A percentile compares a stretch with the other conserved stretches of the same genome.
These are phyloP conservation scores for Penicillium sp. DNA, from an alignment of 2,329 filamentous ascomycete species.

Conservation along the genomic window DNA sequence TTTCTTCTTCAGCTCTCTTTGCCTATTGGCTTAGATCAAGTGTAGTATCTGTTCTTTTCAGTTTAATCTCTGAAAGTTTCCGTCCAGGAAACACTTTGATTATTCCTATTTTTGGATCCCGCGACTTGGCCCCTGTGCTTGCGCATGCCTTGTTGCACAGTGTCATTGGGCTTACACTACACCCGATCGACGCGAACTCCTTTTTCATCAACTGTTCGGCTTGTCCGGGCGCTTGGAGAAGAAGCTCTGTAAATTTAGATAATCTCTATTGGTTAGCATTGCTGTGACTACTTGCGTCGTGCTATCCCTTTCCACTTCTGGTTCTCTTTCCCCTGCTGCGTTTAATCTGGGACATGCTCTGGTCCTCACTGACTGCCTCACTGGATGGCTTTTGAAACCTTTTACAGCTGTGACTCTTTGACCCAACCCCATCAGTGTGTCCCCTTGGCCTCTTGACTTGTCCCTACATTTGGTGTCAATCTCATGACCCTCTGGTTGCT, in stretches of 20 bases:
- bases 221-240: conserved; percentile 58
- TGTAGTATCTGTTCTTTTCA: conserved; percentile 98
- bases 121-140: conserved; percentile 66
- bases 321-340: no score
- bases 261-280: not conserved
- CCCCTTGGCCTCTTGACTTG: not conserved
- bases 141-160: conserved; percentile 63
- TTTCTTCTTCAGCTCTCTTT: conserved; percentile 49
- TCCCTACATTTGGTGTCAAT: not conserved
- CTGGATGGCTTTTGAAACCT: not conserved
- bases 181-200: conserved; percentile 65
- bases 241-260: conserved; percentile 29
- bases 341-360: not conserved
- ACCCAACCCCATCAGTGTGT: no score
- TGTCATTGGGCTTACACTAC: conserved; percentile 75
- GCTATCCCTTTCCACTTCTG: fast-evolving
- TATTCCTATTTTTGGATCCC: conserved; percentile 72
- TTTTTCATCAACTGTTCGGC: conserved; percentile 58
- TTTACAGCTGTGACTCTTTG: not conserved
- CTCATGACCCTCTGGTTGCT: not conserved
- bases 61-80: conserved; percentile 88
- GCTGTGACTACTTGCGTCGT: fast-evolving
- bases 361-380: not conserved
- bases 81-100: conserved; percentile 70
- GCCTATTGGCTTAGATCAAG: conserved; percentile 76